Base-by-base conservation (phyloP, 129 eudicot genomes). In the Mikania micrantha region DNA sequence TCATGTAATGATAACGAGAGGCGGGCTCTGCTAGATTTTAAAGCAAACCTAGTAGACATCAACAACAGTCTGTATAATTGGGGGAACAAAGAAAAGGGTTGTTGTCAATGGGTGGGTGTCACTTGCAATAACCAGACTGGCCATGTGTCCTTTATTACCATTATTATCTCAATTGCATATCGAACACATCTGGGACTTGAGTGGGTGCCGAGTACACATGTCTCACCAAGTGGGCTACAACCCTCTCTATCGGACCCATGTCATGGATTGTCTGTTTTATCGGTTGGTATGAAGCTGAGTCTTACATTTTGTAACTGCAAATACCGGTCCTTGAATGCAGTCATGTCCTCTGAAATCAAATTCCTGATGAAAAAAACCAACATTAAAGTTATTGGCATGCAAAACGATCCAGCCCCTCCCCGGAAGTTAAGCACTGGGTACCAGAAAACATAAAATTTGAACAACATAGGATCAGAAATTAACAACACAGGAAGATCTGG, bases 241-340 rank as follows among this genome's bases (percentile, higher is more conserved):
- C 87, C 86, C 83, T 86, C 48, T 85, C 86, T 57, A 88, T 79
- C 4, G 94, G 82, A 50, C 97, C 97, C 85, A 88, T 74, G 4
- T 88, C 96, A 15, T 66, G 96, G 82, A 92, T n/a, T 80, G 71
- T 92, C 98, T 16, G 80, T 79, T 73, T 92, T 92, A 29, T 71
- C 77, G 12, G 98, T 92, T 0, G 96, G 98, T 66, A 92, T 81
- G 64, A 92, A 92, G 74, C 98, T 92, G 75, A 92, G 76, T 66
- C 97, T 88, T 22, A 92, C 95, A 63, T 92, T 92, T 59, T 92
- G 98, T 75, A 92, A 44, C 57, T 92, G 98, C 64, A 92, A 64
- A 32, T 83, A 85, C 60, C 95, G 79, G 66, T 88, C 96, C 45
- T 88, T 92, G 70, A 92, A 92, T 15, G 98, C 98, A 54, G 71